A percentile compares a stretch with the other conserved stretches of the same genome.
phyloP scores from a whole-genome alignment of 768 basidiomycete species.

The Mycena maculata region DNA sequence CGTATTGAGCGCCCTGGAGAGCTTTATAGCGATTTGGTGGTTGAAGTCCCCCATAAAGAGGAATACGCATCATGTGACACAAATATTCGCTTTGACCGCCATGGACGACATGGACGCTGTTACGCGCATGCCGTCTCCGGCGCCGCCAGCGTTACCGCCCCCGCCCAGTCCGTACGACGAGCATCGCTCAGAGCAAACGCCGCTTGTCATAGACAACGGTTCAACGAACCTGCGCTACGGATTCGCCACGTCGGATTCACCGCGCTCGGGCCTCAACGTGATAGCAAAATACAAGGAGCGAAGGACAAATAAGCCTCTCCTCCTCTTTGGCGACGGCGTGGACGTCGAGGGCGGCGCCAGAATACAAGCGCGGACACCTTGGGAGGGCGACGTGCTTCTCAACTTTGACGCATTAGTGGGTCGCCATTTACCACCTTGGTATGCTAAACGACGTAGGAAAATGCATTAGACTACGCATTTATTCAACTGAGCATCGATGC shows the following conservation, averaged over 20 bases:
- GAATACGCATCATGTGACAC: neutral
- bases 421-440: constrained; percentile 32
- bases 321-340: constrained; percentile 89
- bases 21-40: constrained; percentile 79
- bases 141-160: constrained; percentile 47
- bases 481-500: constrained; percentile 87
- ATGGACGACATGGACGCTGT: constrained; percentile 21
- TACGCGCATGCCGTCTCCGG: constrained; percentile 38
- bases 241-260: constrained; percentile 71
- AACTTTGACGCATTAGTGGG: constrained; percentile 95
- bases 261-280: constrained; percentile 74
- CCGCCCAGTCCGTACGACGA: constrained; percentile 60
- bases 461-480: constrained; percentile 93
- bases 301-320: constrained; percentile 80
- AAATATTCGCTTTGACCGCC: constrained; percentile 2
- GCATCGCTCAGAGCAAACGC: constrained; percentile 63
- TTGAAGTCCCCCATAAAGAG: constrained; percentile 56
- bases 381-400: constrained; percentile 93
- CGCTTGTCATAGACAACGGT: constrained; percentile 92
- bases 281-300: constrained; percentile 92
- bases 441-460: constrained; percentile 73
- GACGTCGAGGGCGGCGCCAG: constrained; percentile 89
- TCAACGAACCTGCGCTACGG: constrained; percentile 86
- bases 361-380: constrained; percentile 82
- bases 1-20: constrained; percentile 83